phyloP scores from a whole-genome alignment of 352 stramenopile genomes.

The Phytophthora sojae region DNA sequence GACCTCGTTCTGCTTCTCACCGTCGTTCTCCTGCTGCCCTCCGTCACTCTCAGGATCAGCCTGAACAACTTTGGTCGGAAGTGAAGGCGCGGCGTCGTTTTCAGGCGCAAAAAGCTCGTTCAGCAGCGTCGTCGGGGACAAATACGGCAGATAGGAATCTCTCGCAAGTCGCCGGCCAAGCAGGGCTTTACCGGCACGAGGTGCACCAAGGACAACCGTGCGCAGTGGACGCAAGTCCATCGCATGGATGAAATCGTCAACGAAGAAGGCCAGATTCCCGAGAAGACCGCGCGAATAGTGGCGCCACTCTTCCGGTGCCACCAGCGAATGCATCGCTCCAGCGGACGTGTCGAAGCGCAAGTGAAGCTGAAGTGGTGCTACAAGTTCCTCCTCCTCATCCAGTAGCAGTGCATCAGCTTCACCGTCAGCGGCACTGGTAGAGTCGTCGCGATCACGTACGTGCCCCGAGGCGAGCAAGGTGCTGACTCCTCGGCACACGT shows the following conservation, averaged over 20 bases:
- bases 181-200: slow-evolving; percentile 70
- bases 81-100: slow-evolving; percentile 26
- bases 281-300: slow-evolving; percentile 68
- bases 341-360: slow-evolving; percentile 71
- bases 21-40: slow-evolving; percentile 21
- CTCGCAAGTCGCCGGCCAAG: slow-evolving; percentile 61
- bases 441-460: slow-evolving; percentile 44
- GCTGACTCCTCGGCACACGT: slow-evolving; percentile 71
- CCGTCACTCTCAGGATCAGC: slow-evolving; percentile 3
- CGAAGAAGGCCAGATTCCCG: slow-evolving; percentile 67
- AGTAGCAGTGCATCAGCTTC: slow-evolving; percentile 65
- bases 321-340: slow-evolving; percentile 59
- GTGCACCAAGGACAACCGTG: slow-evolving; percentile 69
- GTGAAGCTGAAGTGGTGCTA: slow-evolving; percentile 76
- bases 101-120: slow-evolving; percentile 47
- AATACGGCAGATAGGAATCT: slow-evolving; percentile 76
- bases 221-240: slow-evolving; percentile 83
- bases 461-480: slow-evolving; percentile 60
- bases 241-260: slow-evolving; percentile 72
- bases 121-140: slow-evolving; percentile 59
- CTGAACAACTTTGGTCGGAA: slow-evolving; percentile 6
- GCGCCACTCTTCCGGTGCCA: slow-evolving; percentile 73
- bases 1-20: slow-evolving; percentile 22
- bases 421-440: slow-evolving; percentile 32
- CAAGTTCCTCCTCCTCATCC: slow-evolving; percentile 61